These are phyloP conservation scores for Albatrellus sp. DNA, from an alignment of 1,284 basidiomycete species.

Conservation along the genomic window DNA sequence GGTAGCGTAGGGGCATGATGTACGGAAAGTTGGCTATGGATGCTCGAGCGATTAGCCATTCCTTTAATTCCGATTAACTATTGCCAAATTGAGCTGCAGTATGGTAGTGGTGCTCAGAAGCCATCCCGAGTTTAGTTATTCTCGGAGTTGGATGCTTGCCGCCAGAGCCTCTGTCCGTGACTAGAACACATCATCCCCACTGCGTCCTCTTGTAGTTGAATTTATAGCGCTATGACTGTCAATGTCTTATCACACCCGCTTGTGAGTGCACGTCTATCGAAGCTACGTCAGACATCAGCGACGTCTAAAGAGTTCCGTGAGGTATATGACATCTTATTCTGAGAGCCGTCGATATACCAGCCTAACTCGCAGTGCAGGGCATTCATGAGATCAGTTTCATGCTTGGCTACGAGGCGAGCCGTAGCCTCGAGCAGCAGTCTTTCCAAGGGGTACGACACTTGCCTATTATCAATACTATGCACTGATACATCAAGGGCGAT, in stretches of 20 bases:
- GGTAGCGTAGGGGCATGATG: too few species aligned
- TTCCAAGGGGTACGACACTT: conserved; percentile 46
- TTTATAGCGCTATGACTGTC: conserved; percentile 20
- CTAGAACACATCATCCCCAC: too few species aligned
- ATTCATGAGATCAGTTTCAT: conserved; percentile 62
- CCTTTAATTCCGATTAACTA: too few species aligned
- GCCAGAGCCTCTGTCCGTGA: too few species aligned
- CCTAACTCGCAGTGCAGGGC: conserved; percentile 24
- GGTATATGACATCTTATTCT: conserved; percentile 24
- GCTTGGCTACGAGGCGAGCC: conserved; percentile 66
- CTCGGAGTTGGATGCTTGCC: too few species aligned
- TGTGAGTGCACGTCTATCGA: conserved; percentile 59
- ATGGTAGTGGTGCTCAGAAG: too few species aligned
- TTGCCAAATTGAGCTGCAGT: too few species aligned
- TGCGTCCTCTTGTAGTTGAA: neutral
- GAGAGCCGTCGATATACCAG: too few species aligned
- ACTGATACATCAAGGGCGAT: neutral
- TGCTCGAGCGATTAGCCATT: too few species aligned
- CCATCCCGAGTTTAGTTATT: too few species aligned
- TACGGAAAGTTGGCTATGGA: too few species aligned
- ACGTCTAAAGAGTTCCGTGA: conserved; percentile 69
- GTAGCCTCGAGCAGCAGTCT: conserved; percentile 43
- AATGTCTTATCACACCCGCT: conserved; percentile 62
- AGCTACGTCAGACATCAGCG: conserved; percentile 52
- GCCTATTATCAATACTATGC: neutral